Conservation (phyloP, 768 basidiomycete species). For the Astraeus odoratus region DNA sequence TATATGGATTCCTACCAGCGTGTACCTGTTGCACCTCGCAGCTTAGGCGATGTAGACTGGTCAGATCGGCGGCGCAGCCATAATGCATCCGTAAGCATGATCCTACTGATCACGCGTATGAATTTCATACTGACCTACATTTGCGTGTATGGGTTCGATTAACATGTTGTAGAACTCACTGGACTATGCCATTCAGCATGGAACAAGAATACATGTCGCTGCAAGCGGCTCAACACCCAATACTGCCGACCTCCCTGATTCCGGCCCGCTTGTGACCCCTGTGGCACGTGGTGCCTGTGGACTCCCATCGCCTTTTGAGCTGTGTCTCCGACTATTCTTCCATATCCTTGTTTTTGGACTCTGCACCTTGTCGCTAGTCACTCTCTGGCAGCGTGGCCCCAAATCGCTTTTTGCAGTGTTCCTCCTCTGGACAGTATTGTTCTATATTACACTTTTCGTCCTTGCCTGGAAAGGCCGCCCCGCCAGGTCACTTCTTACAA, state of each 20-base stretch:
- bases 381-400: constrained; percentile 52
- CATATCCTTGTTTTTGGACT: constrained; percentile 56
- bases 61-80: constrained; percentile 65
- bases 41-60: constrained; percentile 73
- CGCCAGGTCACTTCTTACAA: constrained; percentile 48
- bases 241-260: constrained; percentile 44
- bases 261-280: constrained; percentile 30
- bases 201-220: constrained; percentile 35
- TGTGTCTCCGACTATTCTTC: constrained; percentile 43
- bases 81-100: constrained; percentile 54
- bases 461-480: constrained; percentile 57
- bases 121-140: constrained; percentile 13
- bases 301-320: constrained; percentile 32
- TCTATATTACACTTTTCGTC: constrained; percentile 47
- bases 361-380: constrained; percentile 48
- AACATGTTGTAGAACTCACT: constrained; percentile 52
- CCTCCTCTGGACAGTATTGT: constrained; percentile 51
- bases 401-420: constrained; percentile 56
- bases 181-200: constrained; percentile 58
- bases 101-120: constrained; percentile 7
- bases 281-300: constrained; percentile 18
- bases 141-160: constrained; percentile 5
- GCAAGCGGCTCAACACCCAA: constrained; percentile 41
- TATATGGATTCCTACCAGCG: constrained; percentile 43
- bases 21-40: constrained; percentile 40